phyloP scores from a whole-genome alignment of 2,329 filamentous ascomycete genomes.

The Dactylonectria estremocensis region DNA sequence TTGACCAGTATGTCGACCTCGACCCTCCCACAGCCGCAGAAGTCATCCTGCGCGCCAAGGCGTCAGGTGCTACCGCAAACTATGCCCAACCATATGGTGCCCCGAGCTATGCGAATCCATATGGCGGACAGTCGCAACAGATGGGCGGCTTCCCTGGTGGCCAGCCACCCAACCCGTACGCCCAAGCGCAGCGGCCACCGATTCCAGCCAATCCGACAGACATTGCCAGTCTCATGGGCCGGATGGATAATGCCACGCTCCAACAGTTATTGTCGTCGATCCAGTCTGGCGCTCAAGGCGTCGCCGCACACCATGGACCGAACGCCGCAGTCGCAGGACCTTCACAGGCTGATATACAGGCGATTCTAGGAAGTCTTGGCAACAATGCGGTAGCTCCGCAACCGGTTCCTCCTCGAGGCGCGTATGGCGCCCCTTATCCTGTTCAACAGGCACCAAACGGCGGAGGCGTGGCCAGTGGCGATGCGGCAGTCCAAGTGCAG shows the following conservation, averaged over 20 bases:
- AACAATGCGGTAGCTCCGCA: conserved; percentile 44
- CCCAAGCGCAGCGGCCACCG: conserved; percentile 52
- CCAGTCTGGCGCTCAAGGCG: conserved; percentile 46
- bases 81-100: conserved; percentile 52
- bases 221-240: conserved; percentile 75
- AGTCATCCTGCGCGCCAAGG: conserved; percentile 81
- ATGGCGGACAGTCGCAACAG: conserved; percentile 50
- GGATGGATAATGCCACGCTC: conserved; percentile 78
- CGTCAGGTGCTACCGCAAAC: conserved; percentile 49
- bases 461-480: conserved; percentile 47
- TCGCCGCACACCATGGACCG: conserved; percentile 36
- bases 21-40: conserved; percentile 85
- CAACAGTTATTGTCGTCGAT: conserved; percentile 79
- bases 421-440: conserved; percentile 52
- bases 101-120: conserved; percentile 51
- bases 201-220: conserved; percentile 60
- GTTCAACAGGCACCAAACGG: conserved; percentile 49
- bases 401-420: conserved; percentile 40
- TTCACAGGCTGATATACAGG: conserved; percentile 62
- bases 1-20: conserved; percentile 89
- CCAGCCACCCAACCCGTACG: conserved; percentile 53
- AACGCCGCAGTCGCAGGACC: conserved; percentile 45
- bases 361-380: conserved; percentile 61
- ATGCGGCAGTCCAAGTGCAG: conserved; percentile 71
- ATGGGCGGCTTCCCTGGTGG: conserved; percentile 46